phyloP scores from a whole-genome alignment of 1,284 basidiomycete species.

The Trichosporon ovoides region DNA sequence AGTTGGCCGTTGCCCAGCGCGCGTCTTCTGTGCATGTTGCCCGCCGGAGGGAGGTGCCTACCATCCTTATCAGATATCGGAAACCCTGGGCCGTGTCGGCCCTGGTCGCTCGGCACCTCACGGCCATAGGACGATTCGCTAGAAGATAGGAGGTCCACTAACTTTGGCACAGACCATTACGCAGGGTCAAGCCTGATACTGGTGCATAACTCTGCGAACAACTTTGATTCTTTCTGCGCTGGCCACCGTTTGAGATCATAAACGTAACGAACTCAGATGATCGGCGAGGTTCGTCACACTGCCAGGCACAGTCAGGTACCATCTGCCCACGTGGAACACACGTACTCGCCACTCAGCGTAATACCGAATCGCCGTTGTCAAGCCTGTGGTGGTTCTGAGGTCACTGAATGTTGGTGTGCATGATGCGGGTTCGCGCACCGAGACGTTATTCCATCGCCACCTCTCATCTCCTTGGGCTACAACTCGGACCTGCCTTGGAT shows the following conservation, averaged over 20 bases:
- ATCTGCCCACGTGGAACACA: neutral
- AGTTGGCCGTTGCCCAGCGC: no score
- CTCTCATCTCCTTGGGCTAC: neutral
- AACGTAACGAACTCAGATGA: neutral
- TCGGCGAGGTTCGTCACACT: no score
- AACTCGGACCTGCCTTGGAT: neutral
- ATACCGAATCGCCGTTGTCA: neutral
- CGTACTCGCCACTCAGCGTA: no score
- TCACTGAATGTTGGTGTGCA: neutral
- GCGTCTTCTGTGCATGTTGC: no score
- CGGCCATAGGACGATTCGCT: no score
- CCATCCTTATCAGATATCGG: neutral
- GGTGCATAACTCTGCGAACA: no score
- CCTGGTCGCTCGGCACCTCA: no score
- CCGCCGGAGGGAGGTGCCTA: neutral
- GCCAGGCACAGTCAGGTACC: neutral
- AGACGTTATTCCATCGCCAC: conserved; percentile 1
- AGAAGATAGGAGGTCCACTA: no score
- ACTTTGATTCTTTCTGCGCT: no score
- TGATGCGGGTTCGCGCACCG: neutral
- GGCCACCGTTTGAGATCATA: no score
- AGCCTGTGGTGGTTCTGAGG: neutral
- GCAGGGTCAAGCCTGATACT: no score
- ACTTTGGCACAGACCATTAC: no score
- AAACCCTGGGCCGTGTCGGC: neutral